A percentile compares a stretch with the other conserved stretches of the same genome.
These are phyloP conservation scores for Blastobotrys terrestris DNA, from an alignment of 805 yeast species.

Conservation along the genomic window DNA sequence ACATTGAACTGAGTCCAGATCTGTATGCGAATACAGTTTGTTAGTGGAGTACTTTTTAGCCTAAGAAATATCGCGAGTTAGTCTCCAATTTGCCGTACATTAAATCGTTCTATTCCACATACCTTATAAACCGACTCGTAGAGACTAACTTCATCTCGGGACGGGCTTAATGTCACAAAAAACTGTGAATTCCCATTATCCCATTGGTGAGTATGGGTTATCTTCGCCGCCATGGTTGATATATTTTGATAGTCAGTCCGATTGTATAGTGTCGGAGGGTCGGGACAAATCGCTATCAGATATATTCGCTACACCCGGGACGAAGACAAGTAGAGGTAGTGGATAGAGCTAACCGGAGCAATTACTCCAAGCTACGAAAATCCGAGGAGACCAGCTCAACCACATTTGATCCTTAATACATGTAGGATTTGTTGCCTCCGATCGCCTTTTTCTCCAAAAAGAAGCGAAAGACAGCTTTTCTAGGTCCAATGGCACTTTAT, in stretches of 20 bases:
- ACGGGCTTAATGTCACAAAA: conserved; percentile 64
- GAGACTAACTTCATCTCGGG: conserved; percentile 71
- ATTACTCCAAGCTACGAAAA: no score
- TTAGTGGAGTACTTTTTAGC: conserved; percentile 23
- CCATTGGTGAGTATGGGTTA: conserved; percentile 57
- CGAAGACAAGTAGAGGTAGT: no score
- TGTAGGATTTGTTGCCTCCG: no score
- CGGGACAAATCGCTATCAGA: neutral
- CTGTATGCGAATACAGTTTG: conserved; percentile 33
- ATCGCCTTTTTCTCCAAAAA: no score
- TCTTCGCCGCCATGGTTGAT: conserved; percentile 48
- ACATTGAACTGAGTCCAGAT: conserved; percentile 65
- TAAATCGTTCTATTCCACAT: no score
- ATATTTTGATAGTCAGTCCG: neutral
- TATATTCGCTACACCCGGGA: neutral
- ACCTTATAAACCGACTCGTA: conserved; percentile 27
- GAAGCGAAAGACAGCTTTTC: no score
- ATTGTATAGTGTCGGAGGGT: neutral
- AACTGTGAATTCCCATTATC: conserved; percentile 49
- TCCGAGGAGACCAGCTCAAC: no score
- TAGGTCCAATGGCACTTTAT: no score
- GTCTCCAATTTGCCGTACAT: no score
- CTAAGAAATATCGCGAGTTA: no score
- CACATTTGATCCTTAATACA: no score
- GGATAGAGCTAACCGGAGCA: no score